Base-by-base conservation (phyloP, 2,329 filamentous ascomycete species). In the Exophiala viscosa region DNA sequence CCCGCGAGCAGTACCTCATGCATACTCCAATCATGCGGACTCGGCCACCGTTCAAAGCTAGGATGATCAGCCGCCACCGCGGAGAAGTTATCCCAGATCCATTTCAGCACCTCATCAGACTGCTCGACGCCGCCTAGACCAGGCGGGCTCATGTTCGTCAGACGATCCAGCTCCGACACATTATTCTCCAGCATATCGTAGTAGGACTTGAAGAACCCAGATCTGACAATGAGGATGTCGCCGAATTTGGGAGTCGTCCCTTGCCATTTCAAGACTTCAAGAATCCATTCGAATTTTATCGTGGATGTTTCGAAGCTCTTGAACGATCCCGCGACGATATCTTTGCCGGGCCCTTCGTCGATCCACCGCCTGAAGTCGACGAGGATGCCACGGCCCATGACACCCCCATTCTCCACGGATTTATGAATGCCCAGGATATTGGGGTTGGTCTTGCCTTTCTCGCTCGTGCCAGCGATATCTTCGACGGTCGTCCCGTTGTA, bases 381-480 rank as follows among this genome's bases (percentile, higher is more conserved):
- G 15, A 78, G 67, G n/a, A 78, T 69, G n/a, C 74, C 74, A 3
- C 75, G 70, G 28, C 73, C 74, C 42, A 73, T 69, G 20, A 76
- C 69, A 2, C 71, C 71, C 20, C 70, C 69, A 2, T 66, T 66
- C 35, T 69, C 65, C 8, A 66, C 67, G 8, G 65, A 65, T 32
- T 67, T 71, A 69, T 60, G 60, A 15, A 63, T 59, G 10, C 60
- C 60, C 32, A 63, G 55, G 3, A 61, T 42, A 34, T 61, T 57
- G 3, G 60, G 55, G 32, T 59, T 58, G 20, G 50, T 14, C 3
- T 44, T 23, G 34, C 59, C 57, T 23, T 45, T 46, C 1, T 42
- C 42, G 13, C 45, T 48, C 3, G 46, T 55, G n/a, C 59, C 60
- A 5, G 60, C 60, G 28, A 63, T 62, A 45, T 63, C 60, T 23